Conservation (phyloP, 2,329 filamentous ascomycete species). For the Ceratocystis cubensis region DNA sequence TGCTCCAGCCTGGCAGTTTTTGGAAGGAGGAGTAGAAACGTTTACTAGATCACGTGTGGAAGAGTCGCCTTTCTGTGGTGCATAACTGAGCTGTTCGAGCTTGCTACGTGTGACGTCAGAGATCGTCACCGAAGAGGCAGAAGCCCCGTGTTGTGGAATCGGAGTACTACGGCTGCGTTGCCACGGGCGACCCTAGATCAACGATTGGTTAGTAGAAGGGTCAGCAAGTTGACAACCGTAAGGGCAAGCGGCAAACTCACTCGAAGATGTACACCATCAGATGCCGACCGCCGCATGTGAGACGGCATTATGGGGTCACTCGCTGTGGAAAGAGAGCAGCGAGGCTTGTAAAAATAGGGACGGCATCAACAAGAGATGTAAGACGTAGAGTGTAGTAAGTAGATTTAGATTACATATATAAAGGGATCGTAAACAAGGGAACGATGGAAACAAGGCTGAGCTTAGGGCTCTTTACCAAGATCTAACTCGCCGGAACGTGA, state of each 20-base stretch:
- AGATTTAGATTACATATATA: neutral
- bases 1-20: conserved; percentile 18
- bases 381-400: neutral
- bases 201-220: conserved; percentile 10
- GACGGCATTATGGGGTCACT: conserved; percentile 24
- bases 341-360: conserved; percentile 9
- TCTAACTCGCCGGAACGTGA: neutral
- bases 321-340: conserved; percentile 34
- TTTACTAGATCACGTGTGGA: conserved; percentile 16
- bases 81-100: conserved; percentile 45
- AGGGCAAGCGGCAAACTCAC: conserved; percentile 24
- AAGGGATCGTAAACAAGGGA: neutral
- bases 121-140: conserved; percentile 28
- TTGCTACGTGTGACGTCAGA: conserved; percentile 50
- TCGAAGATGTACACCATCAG: conserved; percentile 12
- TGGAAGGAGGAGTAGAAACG: neutral
- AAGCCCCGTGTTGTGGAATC: conserved; percentile 2
- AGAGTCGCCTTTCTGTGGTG: conserved; percentile 27
- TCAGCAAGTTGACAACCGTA: conserved; percentile 23
- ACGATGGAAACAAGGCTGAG: neutral
- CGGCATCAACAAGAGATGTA: conserved; percentile 24
- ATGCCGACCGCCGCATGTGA: conserved; percentile 13
- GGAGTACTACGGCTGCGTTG: conserved; percentile 39
- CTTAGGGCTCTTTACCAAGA: neutral
- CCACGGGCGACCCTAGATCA: conserved; percentile 32